phyloP scores from a whole-genome alignment of 2,329 filamentous ascomycete genomes.

The Nannizziopsis barbatae region DNA sequence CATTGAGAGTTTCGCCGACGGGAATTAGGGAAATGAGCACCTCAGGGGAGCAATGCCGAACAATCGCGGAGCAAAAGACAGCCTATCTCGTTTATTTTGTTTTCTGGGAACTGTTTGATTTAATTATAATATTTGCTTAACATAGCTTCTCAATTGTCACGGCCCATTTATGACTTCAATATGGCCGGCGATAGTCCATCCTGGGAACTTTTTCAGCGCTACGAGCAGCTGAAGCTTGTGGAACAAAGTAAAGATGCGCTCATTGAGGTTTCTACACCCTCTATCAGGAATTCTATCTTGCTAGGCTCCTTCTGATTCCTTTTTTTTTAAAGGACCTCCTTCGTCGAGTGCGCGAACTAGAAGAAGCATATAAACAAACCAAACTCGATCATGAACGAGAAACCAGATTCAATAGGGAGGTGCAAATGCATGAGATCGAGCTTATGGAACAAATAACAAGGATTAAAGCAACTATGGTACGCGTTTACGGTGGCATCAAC shows the following conservation, averaged over 20 bases:
- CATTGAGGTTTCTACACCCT: slow-evolving; percentile 33
- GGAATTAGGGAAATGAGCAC: too few species aligned
- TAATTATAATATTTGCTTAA: too few species aligned
- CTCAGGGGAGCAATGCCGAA: too few species aligned
- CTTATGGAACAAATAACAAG: slow-evolving; percentile 38
- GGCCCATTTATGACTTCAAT: slow-evolving; percentile 1
- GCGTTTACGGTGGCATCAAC: slow-evolving; percentile 8
- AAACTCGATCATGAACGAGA: slow-evolving; percentile 39
- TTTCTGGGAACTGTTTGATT: too few species aligned
- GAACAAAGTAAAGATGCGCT: slow-evolving; percentile 40
- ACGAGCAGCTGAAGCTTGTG: slow-evolving; percentile 34
- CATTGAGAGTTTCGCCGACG: too few species aligned
- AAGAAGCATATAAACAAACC: slow-evolving; percentile 35
- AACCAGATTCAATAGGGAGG: slow-evolving; percentile 38
- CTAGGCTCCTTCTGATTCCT: slow-evolving; percentile 5
- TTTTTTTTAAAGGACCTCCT: slow-evolving; percentile 34
- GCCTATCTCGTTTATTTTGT: too few species aligned
- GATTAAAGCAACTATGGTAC: slow-evolving; percentile 38
- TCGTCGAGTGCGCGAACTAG: slow-evolving; percentile 34
- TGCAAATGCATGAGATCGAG: slow-evolving; percentile 38
- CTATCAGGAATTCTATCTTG: slow-evolving; percentile 1
- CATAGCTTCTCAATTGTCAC: not conserved
- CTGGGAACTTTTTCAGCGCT: slow-evolving; percentile 32
- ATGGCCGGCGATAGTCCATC: slow-evolving; percentile 24
- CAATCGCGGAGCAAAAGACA: too few species aligned